Conservation (phyloP, 2,329 filamentous ascomycete genomes). For the Phialemonium atrogriseum region DNA sequence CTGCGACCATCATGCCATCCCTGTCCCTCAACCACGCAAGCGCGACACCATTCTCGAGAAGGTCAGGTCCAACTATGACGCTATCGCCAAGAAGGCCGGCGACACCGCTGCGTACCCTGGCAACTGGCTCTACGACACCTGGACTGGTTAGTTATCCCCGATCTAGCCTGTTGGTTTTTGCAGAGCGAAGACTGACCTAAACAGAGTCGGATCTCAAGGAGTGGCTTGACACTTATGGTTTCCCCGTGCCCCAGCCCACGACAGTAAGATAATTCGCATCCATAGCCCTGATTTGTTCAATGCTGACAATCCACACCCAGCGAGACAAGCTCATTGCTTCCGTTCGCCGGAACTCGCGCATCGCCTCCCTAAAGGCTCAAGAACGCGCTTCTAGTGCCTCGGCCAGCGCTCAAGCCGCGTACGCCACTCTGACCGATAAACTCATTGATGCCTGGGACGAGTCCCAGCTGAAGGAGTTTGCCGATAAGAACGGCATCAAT, state of each 20-base stretch:
- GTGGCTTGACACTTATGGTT: constrained; percentile 84
- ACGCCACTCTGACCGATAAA: constrained; percentile 69
- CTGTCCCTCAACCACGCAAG: constrained; percentile 75
- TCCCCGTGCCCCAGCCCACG: constrained; percentile 76
- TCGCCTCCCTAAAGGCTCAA: constrained; percentile 63
- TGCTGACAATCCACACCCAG: constrained; percentile 19
- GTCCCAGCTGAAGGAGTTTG: constrained; percentile 80
- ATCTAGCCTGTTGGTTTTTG: neutral
- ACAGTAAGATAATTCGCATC: constrained; percentile 28
- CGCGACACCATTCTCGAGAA: constrained; percentile 75
- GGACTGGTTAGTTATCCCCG: constrained; percentile 46
- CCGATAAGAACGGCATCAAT: constrained; percentile 76
- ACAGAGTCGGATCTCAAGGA: constrained; percentile 82
- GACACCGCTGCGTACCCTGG: constrained; percentile 83
- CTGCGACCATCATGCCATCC: constrained; percentile 79
- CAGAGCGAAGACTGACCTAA: constrained; percentile 2
- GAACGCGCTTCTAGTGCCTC: constrained; percentile 52
- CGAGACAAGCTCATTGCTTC: constrained; percentile 84
- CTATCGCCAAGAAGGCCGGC: constrained; percentile 62
- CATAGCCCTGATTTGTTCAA: neutral
- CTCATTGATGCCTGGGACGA: constrained; percentile 89
- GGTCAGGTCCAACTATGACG: constrained; percentile 73
- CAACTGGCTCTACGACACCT: constrained; percentile 85
- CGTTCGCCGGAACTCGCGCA: constrained; percentile 82
- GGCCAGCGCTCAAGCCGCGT: constrained; percentile 59